Conservation (phyloP, 352 stramenopile genomes). For the Thalassiosira mediterranea region DNA sequence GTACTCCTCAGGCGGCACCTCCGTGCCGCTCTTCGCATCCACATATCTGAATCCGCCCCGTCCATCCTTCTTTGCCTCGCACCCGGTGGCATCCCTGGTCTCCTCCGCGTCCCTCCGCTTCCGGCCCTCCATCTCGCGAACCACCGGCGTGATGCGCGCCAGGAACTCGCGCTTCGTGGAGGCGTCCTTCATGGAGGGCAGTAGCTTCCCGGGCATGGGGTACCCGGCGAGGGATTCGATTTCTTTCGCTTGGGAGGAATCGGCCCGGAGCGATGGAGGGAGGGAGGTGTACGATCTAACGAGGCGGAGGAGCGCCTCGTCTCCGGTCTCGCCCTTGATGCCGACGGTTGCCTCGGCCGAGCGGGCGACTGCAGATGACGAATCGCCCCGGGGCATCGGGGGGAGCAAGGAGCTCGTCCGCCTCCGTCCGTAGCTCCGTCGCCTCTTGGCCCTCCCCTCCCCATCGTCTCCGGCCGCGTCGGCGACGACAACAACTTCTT, state of each 20-base stretch:
- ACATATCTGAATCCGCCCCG: constrained; percentile 27
- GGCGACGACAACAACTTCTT: background rate
- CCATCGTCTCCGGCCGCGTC: too few species aligned
- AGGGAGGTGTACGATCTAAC: constrained; percentile 36
- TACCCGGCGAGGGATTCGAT: constrained; percentile 35
- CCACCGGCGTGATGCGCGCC: constrained; percentile 29
- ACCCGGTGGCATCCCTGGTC: constrained; percentile 18
- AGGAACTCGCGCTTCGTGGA: constrained; percentile 30
- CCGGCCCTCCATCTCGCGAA: constrained; percentile 36
- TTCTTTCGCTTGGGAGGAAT: constrained; percentile 13
- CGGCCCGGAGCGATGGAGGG: constrained; percentile 6
- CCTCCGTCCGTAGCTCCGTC: too few species aligned
- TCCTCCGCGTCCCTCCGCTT: constrained; percentile 28
- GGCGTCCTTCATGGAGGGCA: background rate
- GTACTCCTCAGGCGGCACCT: constrained; percentile 29
- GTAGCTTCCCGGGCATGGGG: constrained; percentile 10
- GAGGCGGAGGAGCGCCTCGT: constrained; percentile 17
- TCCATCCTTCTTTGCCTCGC: constrained; percentile 23
- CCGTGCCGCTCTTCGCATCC: constrained; percentile 21
- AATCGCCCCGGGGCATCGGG: background rate
- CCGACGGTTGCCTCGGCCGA: background rate
- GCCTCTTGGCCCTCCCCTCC: too few species aligned
- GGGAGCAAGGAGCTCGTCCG: too few species aligned
- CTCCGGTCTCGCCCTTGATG: background rate
- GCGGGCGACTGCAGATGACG: background rate